Conservation (phyloP, 345 rosid genomes). For the Syzygium aqueum region DNA sequence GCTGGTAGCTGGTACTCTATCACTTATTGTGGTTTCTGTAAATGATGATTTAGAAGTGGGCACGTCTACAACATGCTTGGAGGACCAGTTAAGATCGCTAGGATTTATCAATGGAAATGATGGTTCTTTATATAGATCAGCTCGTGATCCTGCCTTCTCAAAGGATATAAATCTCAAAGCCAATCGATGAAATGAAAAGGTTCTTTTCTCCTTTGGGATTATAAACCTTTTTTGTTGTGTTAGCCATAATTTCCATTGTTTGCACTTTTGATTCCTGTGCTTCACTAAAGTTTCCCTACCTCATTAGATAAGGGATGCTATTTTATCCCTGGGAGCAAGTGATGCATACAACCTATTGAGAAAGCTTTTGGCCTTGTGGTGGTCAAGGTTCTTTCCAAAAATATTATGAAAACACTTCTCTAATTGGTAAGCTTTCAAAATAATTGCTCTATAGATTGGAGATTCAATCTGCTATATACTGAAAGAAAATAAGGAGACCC, state of each 20-base stretch:
- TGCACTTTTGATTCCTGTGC: background rate
- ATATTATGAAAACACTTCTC: background rate
- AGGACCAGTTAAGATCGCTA: too few species aligned
- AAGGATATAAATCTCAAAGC: constrained; percentile 50
- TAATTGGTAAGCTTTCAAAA: background rate
- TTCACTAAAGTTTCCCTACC: background rate
- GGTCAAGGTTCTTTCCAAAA: constrained; percentile 53
- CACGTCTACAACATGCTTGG: too few species aligned
- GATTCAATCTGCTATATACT: background rate
- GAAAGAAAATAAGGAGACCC: background rate
- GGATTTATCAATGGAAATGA: too few species aligned
- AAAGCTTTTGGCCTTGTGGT: constrained; percentile 59
- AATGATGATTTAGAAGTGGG: too few species aligned
- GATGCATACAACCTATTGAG: constrained; percentile 59
- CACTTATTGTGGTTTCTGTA: background rate
- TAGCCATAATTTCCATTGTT: background rate
- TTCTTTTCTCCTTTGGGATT: background rate
- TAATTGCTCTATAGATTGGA: background rate
- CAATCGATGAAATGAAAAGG: constrained; percentile 65
- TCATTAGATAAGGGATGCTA: background rate
- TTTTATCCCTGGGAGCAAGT: constrained; percentile 47
- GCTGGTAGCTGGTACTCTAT: background rate
- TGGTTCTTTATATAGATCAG: background rate
- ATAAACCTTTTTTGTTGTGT: background rate
- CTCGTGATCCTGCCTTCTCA: constrained; percentile 18